These are phyloP conservation scores for Beauveria pseudobassiana DNA, from an alignment of 2,329 filamentous ascomycete genomes.

Conservation along the genomic window DNA sequence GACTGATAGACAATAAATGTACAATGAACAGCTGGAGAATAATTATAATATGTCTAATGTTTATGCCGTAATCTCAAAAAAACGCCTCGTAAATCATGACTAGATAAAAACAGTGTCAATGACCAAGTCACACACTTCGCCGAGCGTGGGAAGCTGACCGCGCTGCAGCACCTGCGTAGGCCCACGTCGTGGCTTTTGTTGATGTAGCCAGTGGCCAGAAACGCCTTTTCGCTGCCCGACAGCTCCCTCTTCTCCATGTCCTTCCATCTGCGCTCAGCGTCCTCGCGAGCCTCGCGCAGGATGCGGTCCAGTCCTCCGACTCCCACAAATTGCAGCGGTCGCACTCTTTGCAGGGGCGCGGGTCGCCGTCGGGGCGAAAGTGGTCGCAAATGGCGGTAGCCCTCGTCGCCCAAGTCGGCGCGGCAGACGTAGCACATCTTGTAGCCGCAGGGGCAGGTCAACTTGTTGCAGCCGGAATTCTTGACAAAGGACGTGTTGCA, in stretches of 20 bases:
- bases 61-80: background rate
- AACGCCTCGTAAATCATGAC: slow-evolving; percentile 4
- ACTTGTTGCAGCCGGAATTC: slow-evolving; percentile 88
- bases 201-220: slow-evolving; percentile 47
- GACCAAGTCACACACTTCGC: slow-evolving; percentile 38
- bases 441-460: slow-evolving; percentile 92
- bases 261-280: slow-evolving; percentile 66
- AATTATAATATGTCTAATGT: background rate
- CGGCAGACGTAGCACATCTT: slow-evolving; percentile 98
- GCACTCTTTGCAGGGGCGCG: slow-evolving; percentile 67
- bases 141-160: slow-evolving; percentile 30
- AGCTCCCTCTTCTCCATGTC: slow-evolving; percentile 54
- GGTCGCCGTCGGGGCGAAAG: slow-evolving; percentile 74
- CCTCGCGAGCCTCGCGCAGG: slow-evolving; percentile 59
- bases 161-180: slow-evolving; percentile 26
- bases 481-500: slow-evolving; percentile 94
- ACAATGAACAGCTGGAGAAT: no score
- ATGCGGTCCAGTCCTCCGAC: slow-evolving; percentile 64
- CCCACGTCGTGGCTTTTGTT: slow-evolving; percentile 16
- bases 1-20: background rate
- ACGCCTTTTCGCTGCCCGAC: slow-evolving; percentile 46
- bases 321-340: slow-evolving; percentile 74
- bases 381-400: slow-evolving; percentile 95
- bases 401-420: slow-evolving; percentile 63
- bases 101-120: slow-evolving; percentile 30